Evolutionary conservation across 208 protist species (phyloP), one percentile per base, ranked within the genome.

Genomic region (Trypanosoma lewisi): DNA sequence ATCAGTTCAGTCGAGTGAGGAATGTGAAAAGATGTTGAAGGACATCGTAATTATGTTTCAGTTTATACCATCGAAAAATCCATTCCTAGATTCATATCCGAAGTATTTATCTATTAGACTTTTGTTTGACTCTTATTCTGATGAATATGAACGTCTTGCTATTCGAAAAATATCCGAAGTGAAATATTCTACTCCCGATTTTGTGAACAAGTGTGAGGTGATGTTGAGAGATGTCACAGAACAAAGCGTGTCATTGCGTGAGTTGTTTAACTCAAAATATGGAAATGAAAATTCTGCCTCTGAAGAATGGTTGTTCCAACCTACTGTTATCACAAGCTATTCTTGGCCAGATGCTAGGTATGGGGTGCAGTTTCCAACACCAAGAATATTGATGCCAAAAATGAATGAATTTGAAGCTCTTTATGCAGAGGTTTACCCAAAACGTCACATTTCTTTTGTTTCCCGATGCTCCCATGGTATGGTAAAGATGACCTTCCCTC

Each of bases 201-300:
- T 72, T 66, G 34, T 66, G 19, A 41, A 61, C 33, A 58, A 45
- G 47, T 72, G 67, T 23, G 58, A 52, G 55, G 25, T 63, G 11
- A 72, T 72, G 67, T 51, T 72, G 49, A 66, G 12, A 12, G 67
- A 72, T 56, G 51, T 65, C 30, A 60, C 50, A 19, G 51, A 64
- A 36, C 42, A 28, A 30, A 61, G 56, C 37, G 28, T 23, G 6
- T 17, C 17, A 54, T 33, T 72, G 17, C 36, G 27, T n/a, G 33
- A 66, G 7, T 17, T 47, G 21, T 72, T 65, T 45, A 41, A 60
- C 34, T 27, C 47, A 36, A 62, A 30, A 19, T 34, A 33, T 27
- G n/a, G 6, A 37, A 36, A 56, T 44, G 34, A 23, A 41, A 14
- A 52, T 45, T 12, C 6, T 57, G 17, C 1, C 34, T 45, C 39